These are phyloP conservation scores for Malus hybrid DNA, from an alignment of 331 rosid species.

Conservation along the genomic window DNA sequence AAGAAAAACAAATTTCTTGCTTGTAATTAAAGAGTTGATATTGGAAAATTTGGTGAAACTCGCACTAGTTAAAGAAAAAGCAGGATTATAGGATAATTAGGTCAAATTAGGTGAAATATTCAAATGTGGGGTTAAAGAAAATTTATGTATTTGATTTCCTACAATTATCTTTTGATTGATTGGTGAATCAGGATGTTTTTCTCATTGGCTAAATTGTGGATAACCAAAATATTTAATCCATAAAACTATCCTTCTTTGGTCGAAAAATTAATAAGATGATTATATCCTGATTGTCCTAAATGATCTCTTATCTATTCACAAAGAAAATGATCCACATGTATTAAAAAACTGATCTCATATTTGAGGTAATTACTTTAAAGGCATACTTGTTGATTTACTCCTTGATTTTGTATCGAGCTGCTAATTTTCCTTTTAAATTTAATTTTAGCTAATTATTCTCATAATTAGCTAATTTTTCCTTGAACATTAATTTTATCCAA, in stretches of 20 bases:
- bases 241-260: neutral
- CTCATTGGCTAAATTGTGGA: neutral
- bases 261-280: neutral
- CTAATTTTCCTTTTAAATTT: too few species aligned
- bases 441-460: too few species aligned
- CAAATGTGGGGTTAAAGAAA: neutral
- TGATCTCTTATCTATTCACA: neutral
- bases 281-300: neutral
- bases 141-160: neutral
- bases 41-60: neutral
- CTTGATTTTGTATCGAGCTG: too few species aligned
- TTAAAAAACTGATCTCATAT: too few species aligned
- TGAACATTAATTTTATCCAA: too few species aligned
- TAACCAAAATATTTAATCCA: neutral
- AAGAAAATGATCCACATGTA: too few species aligned
- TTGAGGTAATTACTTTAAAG: neutral
- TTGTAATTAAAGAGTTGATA: neutral
- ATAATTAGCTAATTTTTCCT: too few species aligned
- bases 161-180: too few species aligned
- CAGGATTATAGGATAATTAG: neutral
- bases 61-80: neutral
- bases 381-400: too few species aligned
- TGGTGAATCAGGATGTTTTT: neutral
- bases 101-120: neutral
- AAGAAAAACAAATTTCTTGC: neutral